These are phyloP conservation scores for Lachancea quebecensis DNA, from an alignment of 805 yeast species.

Conservation along the genomic window DNA sequence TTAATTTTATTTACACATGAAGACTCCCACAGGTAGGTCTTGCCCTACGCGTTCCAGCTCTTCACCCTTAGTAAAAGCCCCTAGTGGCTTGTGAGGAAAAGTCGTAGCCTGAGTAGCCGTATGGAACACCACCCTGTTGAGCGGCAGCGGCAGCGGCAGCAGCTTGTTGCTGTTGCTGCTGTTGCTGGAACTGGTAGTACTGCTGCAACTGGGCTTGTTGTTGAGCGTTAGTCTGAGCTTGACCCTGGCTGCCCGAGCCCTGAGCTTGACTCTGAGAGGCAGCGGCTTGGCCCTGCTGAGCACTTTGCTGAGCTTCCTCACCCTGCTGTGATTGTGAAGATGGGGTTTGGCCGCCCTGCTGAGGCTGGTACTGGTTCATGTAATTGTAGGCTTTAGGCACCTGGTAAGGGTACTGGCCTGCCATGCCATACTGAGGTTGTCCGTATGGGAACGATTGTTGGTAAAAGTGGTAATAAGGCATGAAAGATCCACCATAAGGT, in stretches of 20 bases:
- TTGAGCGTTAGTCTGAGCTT: slow-evolving; percentile 13
- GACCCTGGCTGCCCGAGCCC: slow-evolving; percentile 22
- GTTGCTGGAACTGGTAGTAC: slow-evolving; percentile 27
- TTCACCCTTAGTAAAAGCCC: slow-evolving; percentile 24
- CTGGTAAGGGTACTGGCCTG: slow-evolving; percentile 30
- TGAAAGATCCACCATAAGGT: slow-evolving; percentile 29
- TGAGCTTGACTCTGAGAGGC: slow-evolving; percentile 22
- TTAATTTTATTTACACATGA: slow-evolving; percentile 6
- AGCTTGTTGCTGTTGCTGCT: slow-evolving; percentile 23
- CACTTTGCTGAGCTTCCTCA: slow-evolving; percentile 11
- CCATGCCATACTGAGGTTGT: slow-evolving; percentile 32
- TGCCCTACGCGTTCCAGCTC: background rate
- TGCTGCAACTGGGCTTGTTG: slow-evolving; percentile 31
- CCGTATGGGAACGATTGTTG: slow-evolving; percentile 33
- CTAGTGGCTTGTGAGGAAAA: slow-evolving; percentile 31
- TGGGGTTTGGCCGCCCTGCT: slow-evolving; percentile 11
- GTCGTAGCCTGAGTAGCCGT: slow-evolving; percentile 30
- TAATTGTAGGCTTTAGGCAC: slow-evolving; percentile 25
- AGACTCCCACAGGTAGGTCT: background rate
- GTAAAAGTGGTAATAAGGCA: slow-evolving; percentile 33
- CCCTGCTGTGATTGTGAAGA: slow-evolving; percentile 13
- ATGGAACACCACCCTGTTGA: slow-evolving; percentile 26
- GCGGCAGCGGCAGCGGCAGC: slow-evolving; percentile 22
- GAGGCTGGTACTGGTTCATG: slow-evolving; percentile 21
- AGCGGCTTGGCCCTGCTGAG: slow-evolving; percentile 12